Percentiles rank a stretch among this genome's conserved stretches.
phyloP scores from a whole-genome alignment of 1,284 basidiomycete species.

The Acaromyces ingoldii region DNA sequence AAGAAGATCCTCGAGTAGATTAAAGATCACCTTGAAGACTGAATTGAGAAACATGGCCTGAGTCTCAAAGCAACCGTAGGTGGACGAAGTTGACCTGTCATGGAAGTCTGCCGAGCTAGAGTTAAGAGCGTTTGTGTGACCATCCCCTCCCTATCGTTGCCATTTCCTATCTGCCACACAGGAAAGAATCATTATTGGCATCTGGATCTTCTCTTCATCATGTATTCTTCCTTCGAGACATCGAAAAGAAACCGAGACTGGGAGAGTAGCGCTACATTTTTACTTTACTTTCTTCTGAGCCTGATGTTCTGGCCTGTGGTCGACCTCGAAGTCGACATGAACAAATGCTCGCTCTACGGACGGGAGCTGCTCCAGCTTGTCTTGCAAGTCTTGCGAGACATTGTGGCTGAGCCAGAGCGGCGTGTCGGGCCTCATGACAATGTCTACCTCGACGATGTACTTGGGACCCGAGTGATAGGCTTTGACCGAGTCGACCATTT shows the following conservation, averaged over 20 bases:
- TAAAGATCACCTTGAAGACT: too few relatives aligned
- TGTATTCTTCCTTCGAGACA: too few relatives aligned
- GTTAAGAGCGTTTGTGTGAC: too few relatives aligned
- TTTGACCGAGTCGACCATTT: constrained; percentile 69
- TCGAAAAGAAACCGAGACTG: too few relatives aligned
- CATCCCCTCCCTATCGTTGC: too few relatives aligned
- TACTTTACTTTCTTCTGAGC: too few relatives aligned
- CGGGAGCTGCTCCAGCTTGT: constrained; percentile 85
- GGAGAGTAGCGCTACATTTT: too few relatives aligned
- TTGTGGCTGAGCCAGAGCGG: constrained; percentile 90
- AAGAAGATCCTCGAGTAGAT: constrained; percentile 45
- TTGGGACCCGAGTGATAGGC: constrained; percentile 58
- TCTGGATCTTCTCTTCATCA: too few relatives aligned
- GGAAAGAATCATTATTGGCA: too few relatives aligned
- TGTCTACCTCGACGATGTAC: constrained; percentile 89
- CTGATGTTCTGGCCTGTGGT: constrained; percentile 58
- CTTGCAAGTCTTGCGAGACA: constrained; percentile 82
- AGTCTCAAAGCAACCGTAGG: too few relatives aligned
- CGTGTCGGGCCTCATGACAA: constrained; percentile 84
- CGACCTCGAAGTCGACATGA: constrained; percentile 39
- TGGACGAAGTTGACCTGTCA: neutral
- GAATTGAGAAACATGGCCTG: constrained; percentile 71
- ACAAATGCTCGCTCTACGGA: constrained; percentile 64
- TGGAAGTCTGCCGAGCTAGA: too few relatives aligned
- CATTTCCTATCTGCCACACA: too few relatives aligned